A percentile compares a stretch with the other conserved stretches of the same genome.
These are phyloP conservation scores for Aspergillus conjunctus DNA, from an alignment of 495 filamentous ascomycete genomes.

Conservation along the genomic window DNA sequence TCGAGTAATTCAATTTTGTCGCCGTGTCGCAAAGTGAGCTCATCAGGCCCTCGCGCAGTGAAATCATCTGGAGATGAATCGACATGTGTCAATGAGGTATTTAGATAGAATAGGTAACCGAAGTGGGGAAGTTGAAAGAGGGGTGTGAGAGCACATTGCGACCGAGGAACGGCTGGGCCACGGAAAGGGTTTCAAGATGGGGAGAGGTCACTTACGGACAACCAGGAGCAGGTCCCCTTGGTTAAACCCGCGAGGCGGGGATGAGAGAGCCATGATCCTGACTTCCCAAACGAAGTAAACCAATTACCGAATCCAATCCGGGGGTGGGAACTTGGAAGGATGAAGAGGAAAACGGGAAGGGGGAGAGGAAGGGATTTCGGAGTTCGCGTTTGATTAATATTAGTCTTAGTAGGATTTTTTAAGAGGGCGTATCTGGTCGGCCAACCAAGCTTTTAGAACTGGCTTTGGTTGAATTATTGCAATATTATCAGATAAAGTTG, in stretches of 20 bases:
- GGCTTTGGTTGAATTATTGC: not conserved
- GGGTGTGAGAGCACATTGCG: conserved; percentile 16
- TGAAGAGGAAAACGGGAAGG: conserved; percentile 15
- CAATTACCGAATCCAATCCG: conserved; percentile 16
- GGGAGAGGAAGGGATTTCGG: not conserved
- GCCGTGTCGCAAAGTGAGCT: conserved; percentile 83
- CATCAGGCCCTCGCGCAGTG: conserved; percentile 83
- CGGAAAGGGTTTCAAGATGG: not conserved
- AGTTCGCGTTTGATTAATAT: conserved; percentile 6
- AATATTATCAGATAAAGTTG: not conserved
- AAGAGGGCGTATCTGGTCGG: too few relatives aligned
- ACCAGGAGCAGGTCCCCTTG: conserved; percentile 73
- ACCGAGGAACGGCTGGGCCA: conserved; percentile 15
- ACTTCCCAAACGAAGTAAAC: conserved; percentile 6
- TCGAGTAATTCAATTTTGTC: conserved; percentile 91
- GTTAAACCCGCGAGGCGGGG: conserved; percentile 48
- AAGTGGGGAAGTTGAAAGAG: conserved; percentile 17
- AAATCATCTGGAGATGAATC: conserved; percentile 67
- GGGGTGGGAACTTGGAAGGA: conserved; percentile 15
- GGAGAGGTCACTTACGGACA: conserved; percentile 65
- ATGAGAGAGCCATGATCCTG: conserved; percentile 41
- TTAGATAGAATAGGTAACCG: conserved; percentile 19
- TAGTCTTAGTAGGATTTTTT: not conserved
- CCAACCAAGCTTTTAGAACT: not conserved
- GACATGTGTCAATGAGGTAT: conserved; percentile 19